Evolutionary conservation across 305 asterid genomes (phyloP).

Genomic region (Plantago lanceolata): DNA sequence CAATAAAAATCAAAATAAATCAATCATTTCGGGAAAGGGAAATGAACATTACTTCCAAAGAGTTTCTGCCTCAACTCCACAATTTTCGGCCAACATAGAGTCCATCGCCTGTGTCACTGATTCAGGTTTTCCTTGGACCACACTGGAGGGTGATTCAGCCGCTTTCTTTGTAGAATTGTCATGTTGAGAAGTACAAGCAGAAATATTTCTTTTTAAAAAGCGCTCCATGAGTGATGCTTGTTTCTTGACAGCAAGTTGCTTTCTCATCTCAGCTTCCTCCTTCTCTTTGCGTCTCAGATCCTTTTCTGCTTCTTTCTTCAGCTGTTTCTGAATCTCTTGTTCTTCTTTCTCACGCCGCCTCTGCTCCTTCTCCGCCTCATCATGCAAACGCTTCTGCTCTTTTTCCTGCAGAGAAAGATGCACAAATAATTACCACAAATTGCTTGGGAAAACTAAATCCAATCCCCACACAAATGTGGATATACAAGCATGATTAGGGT

Average conservation of each 20-base stretch:
- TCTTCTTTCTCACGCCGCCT: conserved; percentile 11
- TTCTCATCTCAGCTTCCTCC: conserved; percentile 74
- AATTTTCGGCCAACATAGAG: conserved; percentile 42
- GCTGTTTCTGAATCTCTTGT: conserved; percentile 9
- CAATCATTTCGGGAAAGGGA: conserved; percentile 13
- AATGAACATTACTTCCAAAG: conserved; percentile 58
- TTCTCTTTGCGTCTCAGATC: conserved; percentile 76
- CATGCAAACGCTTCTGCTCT: conserved; percentile 39
- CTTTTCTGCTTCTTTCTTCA: conserved; percentile 59
- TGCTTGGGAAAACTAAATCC: not conserved
- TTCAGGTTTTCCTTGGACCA: conserved; percentile 33
- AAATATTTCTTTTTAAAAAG: conserved; percentile 54
- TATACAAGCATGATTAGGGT: not conserved
- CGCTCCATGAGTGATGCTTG: conserved; percentile 96
- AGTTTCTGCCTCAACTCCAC: conserved; percentile 38
- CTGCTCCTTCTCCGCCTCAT: conserved; percentile 14
- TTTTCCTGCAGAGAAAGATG: conserved; percentile 53
- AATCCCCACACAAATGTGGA: conserved; percentile 3
- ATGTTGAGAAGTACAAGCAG: conserved; percentile 34
- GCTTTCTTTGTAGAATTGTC: conserved; percentile 34
- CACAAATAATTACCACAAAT: conserved; percentile 1
- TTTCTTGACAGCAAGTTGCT: conserved; percentile 60
- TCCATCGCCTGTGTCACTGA: conserved; percentile 71
- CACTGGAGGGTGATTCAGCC: conserved; percentile 28
- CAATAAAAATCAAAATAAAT: not conserved